These are phyloP conservation scores for Penicillium maclennaniae DNA, from an alignment of 495 filamentous ascomycete species.

Conservation along the genomic window DNA sequence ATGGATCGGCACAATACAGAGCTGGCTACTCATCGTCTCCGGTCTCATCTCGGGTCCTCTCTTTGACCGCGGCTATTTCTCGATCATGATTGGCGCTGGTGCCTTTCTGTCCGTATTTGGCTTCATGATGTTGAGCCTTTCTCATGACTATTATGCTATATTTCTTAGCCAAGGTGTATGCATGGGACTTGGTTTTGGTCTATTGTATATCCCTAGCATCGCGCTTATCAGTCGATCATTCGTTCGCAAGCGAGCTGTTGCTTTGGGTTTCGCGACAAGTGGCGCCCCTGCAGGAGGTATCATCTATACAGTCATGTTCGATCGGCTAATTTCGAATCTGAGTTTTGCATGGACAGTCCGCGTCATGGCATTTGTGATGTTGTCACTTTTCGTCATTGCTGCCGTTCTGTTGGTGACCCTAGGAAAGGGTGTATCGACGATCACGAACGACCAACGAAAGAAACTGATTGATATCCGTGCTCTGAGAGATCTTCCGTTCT, in stretches of 20 bases:
- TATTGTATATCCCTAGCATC: conserved; percentile 40
- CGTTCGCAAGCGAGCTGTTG: conserved; percentile 30
- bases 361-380: conserved; percentile 46
- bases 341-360: conserved; percentile 52
- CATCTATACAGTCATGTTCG: conserved; percentile 51
- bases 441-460: not conserved
- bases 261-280: conserved; percentile 40
- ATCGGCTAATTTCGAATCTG: conserved; percentile 38
- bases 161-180: conserved; percentile 36
- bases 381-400: conserved; percentile 39
- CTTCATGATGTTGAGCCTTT: conserved; percentile 41
- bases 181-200: conserved; percentile 32
- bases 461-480: conserved; percentile 18
- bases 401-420: conserved; percentile 29
- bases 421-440: not conserved
- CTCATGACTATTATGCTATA: conserved; percentile 27
- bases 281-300: conserved; percentile 46
- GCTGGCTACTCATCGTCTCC: conserved; percentile 34
- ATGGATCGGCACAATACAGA: conserved; percentile 47
- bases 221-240: conserved; percentile 41
- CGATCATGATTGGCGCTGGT: conserved; percentile 22
- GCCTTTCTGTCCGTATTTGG: conserved; percentile 33
- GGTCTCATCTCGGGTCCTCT: conserved; percentile 41
- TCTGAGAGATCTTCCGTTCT: conserved; percentile 30
- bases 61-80: conserved; percentile 42